A percentile compares a stretch with the other conserved stretches of the same genome.
Evolutionary conservation across 495 filamentous ascomycete species (phyloP).

Genomic region (Zalerion maritima): DNA sequence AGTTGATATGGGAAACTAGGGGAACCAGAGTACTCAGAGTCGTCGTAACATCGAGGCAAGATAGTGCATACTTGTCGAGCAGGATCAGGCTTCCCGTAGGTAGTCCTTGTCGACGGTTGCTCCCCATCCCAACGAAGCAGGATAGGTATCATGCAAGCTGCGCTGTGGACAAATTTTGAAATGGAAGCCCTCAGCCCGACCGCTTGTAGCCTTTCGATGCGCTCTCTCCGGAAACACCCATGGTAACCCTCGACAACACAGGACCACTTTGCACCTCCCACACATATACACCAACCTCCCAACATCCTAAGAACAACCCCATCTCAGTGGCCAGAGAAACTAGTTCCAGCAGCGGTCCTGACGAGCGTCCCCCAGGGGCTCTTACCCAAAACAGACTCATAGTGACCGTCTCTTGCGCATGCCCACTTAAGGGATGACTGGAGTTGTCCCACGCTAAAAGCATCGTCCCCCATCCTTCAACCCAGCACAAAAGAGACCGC

Average conservation of each 20-base stretch:
- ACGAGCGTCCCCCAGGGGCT: slow-evolving; percentile 50
- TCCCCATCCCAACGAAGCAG: too few species aligned
- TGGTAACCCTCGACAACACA: slow-evolving; percentile 18
- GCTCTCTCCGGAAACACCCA: slow-evolving; percentile 21
- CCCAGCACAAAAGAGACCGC: too few species aligned
- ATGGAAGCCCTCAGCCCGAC: slow-evolving; percentile 17
- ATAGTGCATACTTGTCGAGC: too few species aligned
- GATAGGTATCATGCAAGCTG: too few species aligned
- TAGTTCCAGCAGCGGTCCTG: slow-evolving; percentile 42
- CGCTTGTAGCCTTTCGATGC: slow-evolving; percentile 26
- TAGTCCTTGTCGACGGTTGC: too few species aligned
- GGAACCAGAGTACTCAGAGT: too few species aligned
- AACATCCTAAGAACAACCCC: slow-evolving; percentile 31
- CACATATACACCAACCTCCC: slow-evolving; percentile 9
- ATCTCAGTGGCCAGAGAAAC: slow-evolving; percentile 41
- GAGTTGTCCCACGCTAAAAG: too few species aligned
- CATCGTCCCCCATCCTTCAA: too few species aligned
- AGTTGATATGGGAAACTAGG: too few species aligned
- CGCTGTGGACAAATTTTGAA: slow-evolving; percentile 15
- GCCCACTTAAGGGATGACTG: slow-evolving; percentile 27
- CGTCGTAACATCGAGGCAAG: too few species aligned
- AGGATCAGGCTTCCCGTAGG: too few species aligned
- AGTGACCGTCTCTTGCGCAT: slow-evolving; percentile 28
- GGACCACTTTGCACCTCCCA: slow-evolving; percentile 19
- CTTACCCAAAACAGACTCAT: slow-evolving; percentile 54